Percentiles rank a stretch among this genome's conserved stretches.
phyloP scores from a whole-genome alignment of 345 rosid genomes.

The Syzygium jambos region DNA sequence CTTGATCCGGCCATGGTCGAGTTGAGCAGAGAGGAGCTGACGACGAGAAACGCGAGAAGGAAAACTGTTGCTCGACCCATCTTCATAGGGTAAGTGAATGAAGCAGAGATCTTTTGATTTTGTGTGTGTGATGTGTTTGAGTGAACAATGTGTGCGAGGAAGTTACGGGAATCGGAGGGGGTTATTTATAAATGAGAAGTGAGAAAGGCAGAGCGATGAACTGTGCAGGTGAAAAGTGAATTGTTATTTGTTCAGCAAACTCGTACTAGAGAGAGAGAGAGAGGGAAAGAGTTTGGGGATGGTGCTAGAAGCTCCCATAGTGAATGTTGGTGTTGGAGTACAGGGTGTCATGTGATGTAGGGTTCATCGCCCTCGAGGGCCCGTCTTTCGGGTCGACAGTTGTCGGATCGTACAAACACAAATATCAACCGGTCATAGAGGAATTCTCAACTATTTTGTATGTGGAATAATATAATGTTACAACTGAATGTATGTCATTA shows the following conservation, averaged over 20 bases:
- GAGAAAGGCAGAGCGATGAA: accelerated
- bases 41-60: slow-evolving; percentile 28
- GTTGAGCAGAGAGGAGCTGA: slow-evolving; percentile 36
- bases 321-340: neutral
- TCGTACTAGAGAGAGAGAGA: neutral
- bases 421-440: neutral
- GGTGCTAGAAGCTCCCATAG: neutral
- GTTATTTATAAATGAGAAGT: neutral
- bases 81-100: neutral
- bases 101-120: neutral
- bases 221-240: neutral
- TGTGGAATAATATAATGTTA: too few species aligned
- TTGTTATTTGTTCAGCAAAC: neutral
- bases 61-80: slow-evolving; percentile 24
- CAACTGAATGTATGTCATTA: neutral
- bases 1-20: slow-evolving; percentile 43
- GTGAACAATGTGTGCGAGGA: neutral
- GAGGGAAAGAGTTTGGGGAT: neutral
- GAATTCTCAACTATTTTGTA: neutral
- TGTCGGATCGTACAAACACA: neutral
- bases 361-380: neutral
- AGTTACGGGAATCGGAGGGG: neutral
- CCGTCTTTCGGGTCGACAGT: neutral
- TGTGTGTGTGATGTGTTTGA: neutral
- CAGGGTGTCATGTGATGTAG: neutral